Evolutionary conservation across 2,329 filamentous ascomycete species (phyloP).

Genomic region (Pseudocercospora musae): DNA sequence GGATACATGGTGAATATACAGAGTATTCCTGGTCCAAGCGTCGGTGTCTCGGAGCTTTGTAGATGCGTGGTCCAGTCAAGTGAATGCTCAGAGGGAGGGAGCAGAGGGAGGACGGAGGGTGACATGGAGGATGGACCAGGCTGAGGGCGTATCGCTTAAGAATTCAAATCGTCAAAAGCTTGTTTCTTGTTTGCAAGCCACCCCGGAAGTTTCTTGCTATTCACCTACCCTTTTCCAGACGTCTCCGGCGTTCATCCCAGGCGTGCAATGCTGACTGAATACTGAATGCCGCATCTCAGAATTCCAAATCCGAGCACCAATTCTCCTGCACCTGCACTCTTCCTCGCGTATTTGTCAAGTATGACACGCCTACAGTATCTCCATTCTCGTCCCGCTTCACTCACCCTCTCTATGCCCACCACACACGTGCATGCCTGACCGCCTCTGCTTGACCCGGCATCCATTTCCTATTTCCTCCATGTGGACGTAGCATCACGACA

Average conservation of each 20-base stretch:
- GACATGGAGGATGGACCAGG: too few relatives aligned
- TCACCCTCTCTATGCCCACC: background rate
- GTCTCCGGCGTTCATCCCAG: background rate
- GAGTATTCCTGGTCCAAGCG: too few relatives aligned
- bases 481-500: background rate
- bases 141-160: background rate
- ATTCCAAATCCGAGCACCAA: too few relatives aligned
- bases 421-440: background rate
- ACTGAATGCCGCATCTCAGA: too few relatives aligned
- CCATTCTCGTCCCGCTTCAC: background rate
- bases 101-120: too few relatives aligned
- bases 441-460: background rate
- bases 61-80: too few relatives aligned
- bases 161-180: background rate
- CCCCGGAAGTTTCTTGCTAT: background rate
- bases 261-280: background rate
- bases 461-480: conserved; percentile 1
- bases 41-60: too few relatives aligned
- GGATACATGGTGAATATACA: too few relatives aligned
- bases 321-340: too few relatives aligned
- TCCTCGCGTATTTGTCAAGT: background rate
- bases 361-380: too few relatives aligned
- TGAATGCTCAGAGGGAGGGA: too few relatives aligned
- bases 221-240: too few relatives aligned
- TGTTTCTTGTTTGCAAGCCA: background rate